Conservation (phyloP, 352 stramenopile genomes). For the Phytopythium delawarense region DNA sequence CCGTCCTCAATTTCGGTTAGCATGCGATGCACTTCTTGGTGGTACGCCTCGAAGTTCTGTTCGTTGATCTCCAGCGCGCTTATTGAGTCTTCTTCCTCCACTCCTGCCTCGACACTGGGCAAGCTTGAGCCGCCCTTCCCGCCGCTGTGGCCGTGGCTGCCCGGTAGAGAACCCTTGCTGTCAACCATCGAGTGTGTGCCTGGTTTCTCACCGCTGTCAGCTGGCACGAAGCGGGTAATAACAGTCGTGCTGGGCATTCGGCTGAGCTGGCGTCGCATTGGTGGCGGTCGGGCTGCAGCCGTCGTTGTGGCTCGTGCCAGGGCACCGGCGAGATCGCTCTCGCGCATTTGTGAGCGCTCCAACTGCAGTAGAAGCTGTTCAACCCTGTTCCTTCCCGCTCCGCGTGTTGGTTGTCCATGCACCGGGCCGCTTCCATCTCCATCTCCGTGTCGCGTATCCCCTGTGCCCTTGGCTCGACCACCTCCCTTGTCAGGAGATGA, state of each 20-base stretch:
- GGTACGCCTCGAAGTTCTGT: conserved; percentile 65
- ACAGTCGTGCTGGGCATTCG: conserved; percentile 62
- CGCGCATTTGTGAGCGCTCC: conserved; percentile 63
- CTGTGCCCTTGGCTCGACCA: not conserved
- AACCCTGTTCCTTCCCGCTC: conserved; percentile 39
- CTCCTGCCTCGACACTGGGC: not conserved
- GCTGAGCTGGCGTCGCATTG: conserved; percentile 43
- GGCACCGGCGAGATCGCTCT: conserved; percentile 52
- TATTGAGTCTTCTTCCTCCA: conserved; percentile 7
- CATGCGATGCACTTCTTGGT: conserved; percentile 61
- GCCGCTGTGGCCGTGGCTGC: not conserved
- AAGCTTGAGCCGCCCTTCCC: not conserved
- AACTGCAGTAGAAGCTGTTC: conserved; percentile 39
- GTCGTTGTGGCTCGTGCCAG: conserved; percentile 18
- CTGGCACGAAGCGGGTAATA: conserved; percentile 36
- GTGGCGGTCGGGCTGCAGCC: conserved; percentile 12
- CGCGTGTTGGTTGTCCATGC: conserved; percentile 27
- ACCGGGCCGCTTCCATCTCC: not conserved
- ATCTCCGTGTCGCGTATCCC: not conserved
- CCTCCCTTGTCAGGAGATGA: not conserved
- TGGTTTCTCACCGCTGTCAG: conserved; percentile 13
- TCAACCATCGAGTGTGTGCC: not conserved
- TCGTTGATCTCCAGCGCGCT: conserved; percentile 42
- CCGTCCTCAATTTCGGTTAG: conserved; percentile 59
- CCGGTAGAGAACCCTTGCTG: not conserved